Percentiles rank a stretch among this genome's conserved stretches.
phyloP scores from a whole-genome alignment of 768 basidiomycete genomes.

The Tricholoma hemisulphureum region DNA sequence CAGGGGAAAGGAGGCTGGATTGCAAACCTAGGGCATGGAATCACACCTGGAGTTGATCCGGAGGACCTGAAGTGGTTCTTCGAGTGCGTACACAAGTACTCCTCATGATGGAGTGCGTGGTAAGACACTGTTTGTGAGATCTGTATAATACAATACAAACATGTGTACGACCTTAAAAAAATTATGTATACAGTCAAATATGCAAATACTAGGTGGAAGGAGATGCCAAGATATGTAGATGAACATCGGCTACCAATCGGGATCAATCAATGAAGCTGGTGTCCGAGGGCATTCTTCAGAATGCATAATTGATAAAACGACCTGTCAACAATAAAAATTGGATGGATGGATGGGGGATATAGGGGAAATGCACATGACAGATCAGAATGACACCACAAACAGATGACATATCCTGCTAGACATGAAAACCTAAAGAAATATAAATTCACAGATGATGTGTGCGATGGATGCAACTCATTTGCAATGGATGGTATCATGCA shows the following conservation, averaged over 20 bases:
- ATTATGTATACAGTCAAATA: slow-evolving; percentile 6
- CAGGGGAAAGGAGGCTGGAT: slow-evolving; percentile 82
- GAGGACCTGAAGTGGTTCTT: slow-evolving; percentile 92
- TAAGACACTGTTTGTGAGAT: neutral
- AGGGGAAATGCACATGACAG: slow-evolving; percentile 26
- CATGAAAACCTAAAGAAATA: slow-evolving; percentile 10
- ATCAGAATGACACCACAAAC: slow-evolving; percentile 10
- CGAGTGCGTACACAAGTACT: slow-evolving; percentile 85
- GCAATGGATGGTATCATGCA: slow-evolving; percentile 42
- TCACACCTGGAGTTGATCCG: slow-evolving; percentile 93
- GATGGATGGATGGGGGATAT: slow-evolving; percentile 33
- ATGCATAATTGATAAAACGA: slow-evolving; percentile 13
- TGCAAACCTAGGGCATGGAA: slow-evolving; percentile 94
- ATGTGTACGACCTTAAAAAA: neutral
- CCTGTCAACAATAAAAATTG: slow-evolving; percentile 21
- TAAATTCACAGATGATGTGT: neutral
- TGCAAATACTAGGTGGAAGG: neutral
- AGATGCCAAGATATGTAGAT: neutral
- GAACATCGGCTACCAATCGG: slow-evolving; percentile 4
- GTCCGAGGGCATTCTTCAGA: slow-evolving; percentile 16
- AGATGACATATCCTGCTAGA: slow-evolving; percentile 6
- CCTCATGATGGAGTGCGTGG: slow-evolving; percentile 29
- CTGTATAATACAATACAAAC: neutral
- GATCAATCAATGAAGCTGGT: slow-evolving; percentile 15
- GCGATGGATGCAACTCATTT: neutral